These are phyloP conservation scores for Cladosporium sp. DNA, from an alignment of 2,329 filamentous ascomycete genomes.

Conservation along the genomic window DNA sequence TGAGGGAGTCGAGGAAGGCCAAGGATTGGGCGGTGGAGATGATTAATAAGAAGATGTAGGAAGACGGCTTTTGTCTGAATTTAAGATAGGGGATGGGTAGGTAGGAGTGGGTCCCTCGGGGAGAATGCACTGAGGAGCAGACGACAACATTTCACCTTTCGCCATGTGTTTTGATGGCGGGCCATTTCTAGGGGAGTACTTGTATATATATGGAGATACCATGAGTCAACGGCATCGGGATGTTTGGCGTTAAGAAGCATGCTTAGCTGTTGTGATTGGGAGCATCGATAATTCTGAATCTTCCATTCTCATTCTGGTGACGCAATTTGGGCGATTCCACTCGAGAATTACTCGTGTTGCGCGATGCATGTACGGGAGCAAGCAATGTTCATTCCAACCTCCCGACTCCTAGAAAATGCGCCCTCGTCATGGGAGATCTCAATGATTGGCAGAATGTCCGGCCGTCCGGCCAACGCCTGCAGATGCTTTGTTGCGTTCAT, in stretches of 20 bases:
- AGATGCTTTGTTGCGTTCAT: conserved; percentile 7
- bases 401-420: not conserved
- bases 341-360: not conserved
- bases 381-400: not conserved
- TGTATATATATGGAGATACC: too few relatives aligned
- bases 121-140: too few relatives aligned
- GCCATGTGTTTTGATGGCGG: not conserved
- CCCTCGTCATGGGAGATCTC: not conserved
- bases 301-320: too few relatives aligned
- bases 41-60: conserved; percentile 15
- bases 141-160: too few relatives aligned
- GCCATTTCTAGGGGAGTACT: too few relatives aligned
- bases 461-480: not conserved
- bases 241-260: too few relatives aligned
- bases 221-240: too few relatives aligned
- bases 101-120: too few relatives aligned
- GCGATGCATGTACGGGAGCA: not conserved
- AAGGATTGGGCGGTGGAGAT: conserved; percentile 44
- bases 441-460: too few relatives aligned
- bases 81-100: not conserved
- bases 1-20: conserved; percentile 45
- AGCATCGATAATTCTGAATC: too few relatives aligned
- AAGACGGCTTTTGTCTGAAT: not conserved
- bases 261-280: too few relatives aligned
- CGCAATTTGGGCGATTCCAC: too few relatives aligned